Evolutionary conservation across 108 stramenopile genomes (phyloP).

Genomic region (Parietichytrium sp.): DNA sequence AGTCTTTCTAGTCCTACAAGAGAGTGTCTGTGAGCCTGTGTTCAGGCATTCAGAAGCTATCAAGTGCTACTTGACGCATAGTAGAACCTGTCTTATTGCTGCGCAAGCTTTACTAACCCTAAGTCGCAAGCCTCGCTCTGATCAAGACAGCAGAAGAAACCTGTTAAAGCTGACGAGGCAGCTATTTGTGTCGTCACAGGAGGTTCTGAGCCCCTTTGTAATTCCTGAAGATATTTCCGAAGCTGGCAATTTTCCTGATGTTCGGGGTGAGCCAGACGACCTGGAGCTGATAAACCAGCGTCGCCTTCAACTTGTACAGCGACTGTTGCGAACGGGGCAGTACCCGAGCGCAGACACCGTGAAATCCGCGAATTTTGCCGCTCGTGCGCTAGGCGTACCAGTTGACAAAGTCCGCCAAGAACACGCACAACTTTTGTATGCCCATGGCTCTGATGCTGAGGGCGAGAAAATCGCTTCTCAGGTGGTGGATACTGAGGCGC

Average conservation of each 20-base stretch:
- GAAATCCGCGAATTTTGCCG: neutral
- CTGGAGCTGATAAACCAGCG: neutral
- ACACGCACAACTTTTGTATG: neutral
- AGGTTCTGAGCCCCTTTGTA: too few species aligned
- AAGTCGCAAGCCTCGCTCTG: neutral
- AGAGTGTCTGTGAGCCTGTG: too few species aligned
- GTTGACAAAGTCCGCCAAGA: neutral
- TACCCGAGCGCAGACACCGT: neutral
- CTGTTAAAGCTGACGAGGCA: neutral
- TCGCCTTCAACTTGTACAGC: neutral
- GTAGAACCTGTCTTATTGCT: neutral
- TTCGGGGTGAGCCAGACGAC: neutral
- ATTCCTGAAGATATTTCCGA: too few species aligned
- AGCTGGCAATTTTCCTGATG: neutral
- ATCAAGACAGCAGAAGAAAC: too few species aligned
- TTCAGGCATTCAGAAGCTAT: neutral
- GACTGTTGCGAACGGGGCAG: neutral
- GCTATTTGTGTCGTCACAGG: neutral
- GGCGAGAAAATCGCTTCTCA: neutral
- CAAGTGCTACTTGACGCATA: neutral
- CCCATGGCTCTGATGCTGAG: neutral
- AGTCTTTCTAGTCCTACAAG: too few species aligned
- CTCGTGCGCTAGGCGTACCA: neutral
- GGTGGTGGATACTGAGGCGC: neutral
- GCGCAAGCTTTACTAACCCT: neutral